Base-by-base conservation (phyloP, 2,329 filamentous ascomycete species). In the Hymenotorrendiella dingleyae region DNA sequence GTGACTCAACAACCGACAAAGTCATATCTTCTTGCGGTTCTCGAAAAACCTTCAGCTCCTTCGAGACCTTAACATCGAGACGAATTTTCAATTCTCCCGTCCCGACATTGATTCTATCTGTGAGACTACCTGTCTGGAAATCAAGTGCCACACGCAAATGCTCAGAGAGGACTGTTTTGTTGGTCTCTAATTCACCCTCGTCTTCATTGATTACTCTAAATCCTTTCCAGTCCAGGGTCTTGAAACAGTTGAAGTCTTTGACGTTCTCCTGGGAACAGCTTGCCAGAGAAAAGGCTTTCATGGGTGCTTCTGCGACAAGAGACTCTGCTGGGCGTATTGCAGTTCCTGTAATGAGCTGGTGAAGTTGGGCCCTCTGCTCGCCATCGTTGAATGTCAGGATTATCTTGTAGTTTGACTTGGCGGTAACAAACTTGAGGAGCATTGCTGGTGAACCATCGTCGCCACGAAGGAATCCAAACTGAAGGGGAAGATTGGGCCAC, bases 61-160 rank as follows among this genome's bases (percentile, higher is more conserved):
- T 78, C 17, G 72, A 71, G 40, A 78, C 74, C 42, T 50, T 48
- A 23, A 83, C 74, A 51, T 84, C 78, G 24, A 88, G 67, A 22
- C 78, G 72, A 36, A 89, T 62, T 54, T 78, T 78, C 53, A 88
- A 61, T 63, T 88, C 84, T n/a, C 84, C 84, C 9, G 82, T 82
- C 2, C 74, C 82, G 55, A 94, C 72, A 54, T 94, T 94, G 58
- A 95, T 72, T 27, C 89, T 78, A 64, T 96, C 90, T 2, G 86
- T 87, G 12, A 94, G 70, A 30, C 82, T 86, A 36, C 88, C 86
- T 52, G 82, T 80, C 47, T 84, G 78, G 51, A 84, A 86, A 44
- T 88, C 81, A 23, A 86, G 72, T 40, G 94, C 74, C 14, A 94
- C 72, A 21, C 88, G 78, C 48, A 95, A 67, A 53, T 76, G 77